Evolutionary conservation across 2,329 filamentous ascomycete genomes (phyloP), one percentile per base, ranked within the genome.

Genomic region (Pseudopithomyces maydicus): DNA sequence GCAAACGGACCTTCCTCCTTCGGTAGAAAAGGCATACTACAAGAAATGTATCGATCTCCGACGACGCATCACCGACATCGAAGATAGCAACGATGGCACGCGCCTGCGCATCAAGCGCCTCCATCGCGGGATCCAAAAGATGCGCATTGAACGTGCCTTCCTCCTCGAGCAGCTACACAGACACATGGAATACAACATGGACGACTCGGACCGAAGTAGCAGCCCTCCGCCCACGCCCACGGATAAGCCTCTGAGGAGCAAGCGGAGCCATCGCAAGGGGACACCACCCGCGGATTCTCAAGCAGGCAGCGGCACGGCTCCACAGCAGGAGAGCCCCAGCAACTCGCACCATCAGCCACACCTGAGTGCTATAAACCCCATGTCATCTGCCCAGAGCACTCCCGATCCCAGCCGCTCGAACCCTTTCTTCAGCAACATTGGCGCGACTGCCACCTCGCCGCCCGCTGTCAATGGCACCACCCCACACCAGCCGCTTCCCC

Each of bases 1-100:
- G 22, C 72, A 74, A 42, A 74, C 74, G 64, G 73, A 76, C 35
- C 84, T 88, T 55, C 92, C 94, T 19, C 94, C 95, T 15, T 96
- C 92, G 15, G 92, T 98, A 61, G 94, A 99, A 78, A 90, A 94
- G 74, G 93, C 94, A 49, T 99, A 98, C 79, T 92, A 95, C 70
- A 87, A 91, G 63, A 98, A 99, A 86, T 98, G 94, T 77, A 92
- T 97, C 73, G 90, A 96, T 68, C 85, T 99, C 20, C 96, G 96
- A 79, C 90, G 91, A 68, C 90, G 95, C 59, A 91, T 95, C 62
- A 90, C 88, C 74, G 93, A 97, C 75, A 91, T 98, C 68, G 93
- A 98, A 75, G 88, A 92, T 58, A 89, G 92, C 71, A 97, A 97
- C 75, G 92, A 97, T 68, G 85, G 90, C 55, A 89, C 91, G 45